Evolutionary conservation across 1,139 yeast species (phyloP).

Genomic region (Scheffersomyces illinoinensis): DNA sequence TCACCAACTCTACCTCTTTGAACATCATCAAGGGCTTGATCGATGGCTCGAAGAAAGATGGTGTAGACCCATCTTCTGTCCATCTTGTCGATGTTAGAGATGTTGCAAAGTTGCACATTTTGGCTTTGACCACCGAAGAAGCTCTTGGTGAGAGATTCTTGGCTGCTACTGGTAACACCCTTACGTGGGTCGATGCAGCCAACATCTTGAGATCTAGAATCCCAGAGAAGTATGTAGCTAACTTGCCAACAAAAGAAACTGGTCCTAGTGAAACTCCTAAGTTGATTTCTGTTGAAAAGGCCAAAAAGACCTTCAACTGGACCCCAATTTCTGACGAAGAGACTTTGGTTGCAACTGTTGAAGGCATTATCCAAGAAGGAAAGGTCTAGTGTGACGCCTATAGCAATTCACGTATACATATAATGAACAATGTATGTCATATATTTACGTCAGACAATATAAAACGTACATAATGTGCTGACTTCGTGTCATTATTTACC

Average conservation of each 20-base stretch:
- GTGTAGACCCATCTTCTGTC: neutral
- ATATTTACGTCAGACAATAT: too few relatives aligned
- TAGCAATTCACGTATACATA: neutral
- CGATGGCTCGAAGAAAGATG: neutral
- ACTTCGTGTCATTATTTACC: neutral
- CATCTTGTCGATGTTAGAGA: constrained; percentile 7
- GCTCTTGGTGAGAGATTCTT: constrained; percentile 1
- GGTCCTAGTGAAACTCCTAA: constrained; percentile 5
- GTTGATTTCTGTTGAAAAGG: constrained; percentile 3
- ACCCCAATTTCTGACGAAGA: constrained; percentile 5
- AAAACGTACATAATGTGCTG: neutral
- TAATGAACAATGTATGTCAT: neutral
- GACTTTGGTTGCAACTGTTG: constrained; percentile 3
- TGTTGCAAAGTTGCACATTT: constrained; percentile 6
- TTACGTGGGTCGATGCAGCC: constrained; percentile 1
- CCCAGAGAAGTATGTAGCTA: constrained; percentile 1
- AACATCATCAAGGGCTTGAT: neutral
- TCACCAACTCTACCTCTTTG: neutral
- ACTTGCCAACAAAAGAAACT: constrained; percentile 8
- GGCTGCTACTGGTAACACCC: neutral
- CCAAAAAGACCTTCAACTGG: constrained; percentile 7
- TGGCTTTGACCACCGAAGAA: constrained; percentile 2
- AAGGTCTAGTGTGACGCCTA: neutral
- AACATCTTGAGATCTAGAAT: neutral
- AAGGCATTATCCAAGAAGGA: neutral